These are phyloP conservation scores for Breynia disticha DNA, from an alignment of 441 rosid species.

Conservation along the genomic window DNA sequence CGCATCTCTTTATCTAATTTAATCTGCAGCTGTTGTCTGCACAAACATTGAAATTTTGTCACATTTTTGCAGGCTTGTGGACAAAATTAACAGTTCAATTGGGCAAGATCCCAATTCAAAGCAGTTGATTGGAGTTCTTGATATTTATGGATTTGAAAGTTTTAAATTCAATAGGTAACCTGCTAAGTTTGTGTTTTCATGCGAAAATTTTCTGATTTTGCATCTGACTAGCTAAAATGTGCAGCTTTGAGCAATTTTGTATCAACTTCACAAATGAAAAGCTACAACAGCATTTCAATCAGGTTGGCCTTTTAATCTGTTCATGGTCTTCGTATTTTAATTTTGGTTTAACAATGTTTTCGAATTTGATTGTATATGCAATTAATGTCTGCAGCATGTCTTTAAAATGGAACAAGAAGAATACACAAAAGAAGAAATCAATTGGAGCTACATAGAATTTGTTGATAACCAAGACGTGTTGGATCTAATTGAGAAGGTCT, in stretches of 20 bases:
- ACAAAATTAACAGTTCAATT: conserved; percentile 81
- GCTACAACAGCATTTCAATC: conserved; percentile 98
- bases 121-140: conserved; percentile 91
- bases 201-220: neutral
- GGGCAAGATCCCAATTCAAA: conserved; percentile 99
- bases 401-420: conserved; percentile 99
- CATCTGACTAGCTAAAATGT: conserved; percentile 15
- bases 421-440: conserved; percentile 95
- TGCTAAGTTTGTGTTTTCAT: conserved; percentile 7
- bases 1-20: neutral
- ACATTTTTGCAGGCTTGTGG: conserved; percentile 71
- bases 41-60: conserved; percentile 4
- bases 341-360: conserved; percentile 3
- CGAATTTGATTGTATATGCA: conserved; percentile 15
- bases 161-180: conserved; percentile 87
- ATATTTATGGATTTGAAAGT: conserved; percentile 99
- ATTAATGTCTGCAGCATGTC: conserved; percentile 68
- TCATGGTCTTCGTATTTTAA: neutral
- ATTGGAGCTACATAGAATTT: conserved; percentile 99
- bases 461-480: conserved; percentile 99
- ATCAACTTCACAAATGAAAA: conserved; percentile 99
- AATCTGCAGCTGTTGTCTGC: neutral
- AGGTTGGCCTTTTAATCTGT: conserved; percentile 31
- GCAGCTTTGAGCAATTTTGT: conserved; percentile 97
- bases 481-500: conserved; percentile 96